Conservation (phyloP, 192 early-diverging fungal genomes). For the Coemansia sp. region DNA sequence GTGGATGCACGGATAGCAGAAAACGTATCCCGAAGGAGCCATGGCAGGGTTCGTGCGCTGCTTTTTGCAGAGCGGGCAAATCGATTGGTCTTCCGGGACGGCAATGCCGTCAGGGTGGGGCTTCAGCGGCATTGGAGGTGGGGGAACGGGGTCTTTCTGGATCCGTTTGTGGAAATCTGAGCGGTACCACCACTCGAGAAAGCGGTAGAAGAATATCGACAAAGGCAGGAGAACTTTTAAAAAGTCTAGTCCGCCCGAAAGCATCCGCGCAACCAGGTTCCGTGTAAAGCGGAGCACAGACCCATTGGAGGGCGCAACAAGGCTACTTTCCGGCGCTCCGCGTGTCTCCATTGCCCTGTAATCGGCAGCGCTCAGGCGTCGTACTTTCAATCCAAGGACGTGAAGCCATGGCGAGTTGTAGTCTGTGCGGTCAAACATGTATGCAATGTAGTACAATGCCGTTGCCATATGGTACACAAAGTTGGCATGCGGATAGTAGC, state of each 20-base stretch:
- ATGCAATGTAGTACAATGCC: constrained; percentile 73
- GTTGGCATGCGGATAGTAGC: constrained; percentile 75
- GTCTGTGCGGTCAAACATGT: constrained; percentile 81
- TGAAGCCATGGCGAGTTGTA: constrained; percentile 87
- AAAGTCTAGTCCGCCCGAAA: constrained; percentile 63
- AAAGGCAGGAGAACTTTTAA: constrained; percentile 81
- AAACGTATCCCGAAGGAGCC: constrained; percentile 87
- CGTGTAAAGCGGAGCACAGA: constrained; percentile 39
- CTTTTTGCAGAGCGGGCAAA: constrained; percentile 78
- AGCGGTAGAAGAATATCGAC: constrained; percentile 91
- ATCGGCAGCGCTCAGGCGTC: constrained; percentile 79
- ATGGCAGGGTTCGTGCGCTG: constrained; percentile 84
- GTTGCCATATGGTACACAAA: constrained; percentile 67
- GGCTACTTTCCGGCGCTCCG: constrained; percentile 43
- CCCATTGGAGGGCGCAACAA: constrained; percentile 45
- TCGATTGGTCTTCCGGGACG: constrained; percentile 70
- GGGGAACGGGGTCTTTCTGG: constrained; percentile 61
- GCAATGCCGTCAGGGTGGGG: constrained; percentile 76
- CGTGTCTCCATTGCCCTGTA: constrained; percentile 60
- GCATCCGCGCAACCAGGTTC: constrained; percentile 56
- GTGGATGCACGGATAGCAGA: constrained; percentile 90
- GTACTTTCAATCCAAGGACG: constrained; percentile 74
- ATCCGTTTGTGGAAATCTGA: constrained; percentile 71
- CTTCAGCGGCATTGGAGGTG: constrained; percentile 73
- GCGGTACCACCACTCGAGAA: constrained; percentile 96